Evolutionary conservation across 345 rosid genomes (phyloP).

Genomic region (Aegle marmelos): DNA sequence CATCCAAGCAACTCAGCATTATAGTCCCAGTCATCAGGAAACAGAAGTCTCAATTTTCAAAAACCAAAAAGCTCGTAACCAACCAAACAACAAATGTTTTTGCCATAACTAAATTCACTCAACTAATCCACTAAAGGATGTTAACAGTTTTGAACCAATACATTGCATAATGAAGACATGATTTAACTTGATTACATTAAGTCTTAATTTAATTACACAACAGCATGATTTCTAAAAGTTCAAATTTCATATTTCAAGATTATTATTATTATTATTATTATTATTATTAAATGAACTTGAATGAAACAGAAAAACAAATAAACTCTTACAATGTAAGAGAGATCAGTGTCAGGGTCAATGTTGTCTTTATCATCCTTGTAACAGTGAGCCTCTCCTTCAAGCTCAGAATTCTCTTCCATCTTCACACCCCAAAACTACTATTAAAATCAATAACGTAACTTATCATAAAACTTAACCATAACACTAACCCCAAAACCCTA

Average conservation of each 20-base stretch:
- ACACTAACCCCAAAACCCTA: constrained; percentile 22
- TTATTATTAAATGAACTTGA: neutral
- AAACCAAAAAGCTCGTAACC: neutral
- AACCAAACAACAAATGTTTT: neutral
- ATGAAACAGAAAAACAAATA: constrained; percentile 10
- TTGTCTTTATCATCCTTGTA: constrained; percentile 28
- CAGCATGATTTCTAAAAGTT: neutral
- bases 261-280: neutral
- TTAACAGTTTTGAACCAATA: neutral
- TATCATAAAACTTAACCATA: constrained; percentile 19
- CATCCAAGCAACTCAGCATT: neutral
- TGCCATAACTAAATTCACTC: neutral
- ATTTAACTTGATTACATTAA: neutral
- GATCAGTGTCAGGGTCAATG: constrained; percentile 57
- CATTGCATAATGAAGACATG: neutral
- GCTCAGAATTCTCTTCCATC: constrained; percentile 57
- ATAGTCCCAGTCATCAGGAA: neutral
- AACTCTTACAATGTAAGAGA: constrained; percentile 78
- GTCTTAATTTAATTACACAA: constrained; percentile 5
- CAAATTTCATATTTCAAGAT: neutral
- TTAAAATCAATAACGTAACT: constrained; percentile 6
- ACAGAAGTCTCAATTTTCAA: neutral
- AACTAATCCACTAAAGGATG: neutral
- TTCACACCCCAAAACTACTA: constrained; percentile 2
- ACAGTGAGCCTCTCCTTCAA: constrained; percentile 67